phyloP scores from a whole-genome alignment of 345 rosid genomes.

The Eucalyptus coolabah region DNA sequence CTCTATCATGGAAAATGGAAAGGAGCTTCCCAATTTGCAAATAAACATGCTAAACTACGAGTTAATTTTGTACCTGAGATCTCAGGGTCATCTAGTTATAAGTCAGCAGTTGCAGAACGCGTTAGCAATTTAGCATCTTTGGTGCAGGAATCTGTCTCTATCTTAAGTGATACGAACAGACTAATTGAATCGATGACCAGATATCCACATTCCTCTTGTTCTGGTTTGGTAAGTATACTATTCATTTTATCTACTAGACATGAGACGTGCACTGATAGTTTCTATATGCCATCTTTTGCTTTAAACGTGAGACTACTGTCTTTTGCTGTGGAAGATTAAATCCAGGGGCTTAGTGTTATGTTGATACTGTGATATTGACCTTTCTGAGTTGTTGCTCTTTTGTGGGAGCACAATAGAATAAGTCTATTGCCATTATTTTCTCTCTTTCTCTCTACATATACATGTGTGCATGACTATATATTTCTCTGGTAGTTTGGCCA shows the following conservation, averaged over 20 bases:
- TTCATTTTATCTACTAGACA: background rate
- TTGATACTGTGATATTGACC: background rate
- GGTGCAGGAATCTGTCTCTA: conserved; percentile 29
- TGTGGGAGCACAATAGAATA: background rate
- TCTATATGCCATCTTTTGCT: background rate
- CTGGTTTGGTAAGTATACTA: conserved; percentile 35
- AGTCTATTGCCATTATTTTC: background rate
- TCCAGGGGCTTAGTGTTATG: background rate
- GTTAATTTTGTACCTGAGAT: conserved; percentile 47
- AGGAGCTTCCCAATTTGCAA: conserved; percentile 52
- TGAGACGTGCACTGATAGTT: background rate
- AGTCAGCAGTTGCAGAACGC: conserved; percentile 49
- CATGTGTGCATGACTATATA: background rate
- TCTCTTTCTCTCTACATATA: background rate
- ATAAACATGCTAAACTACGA: conserved; percentile 20
- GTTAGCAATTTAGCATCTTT: conserved; percentile 41
- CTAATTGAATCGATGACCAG: conserved; percentile 19
- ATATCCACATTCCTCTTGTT: conserved; percentile 21
- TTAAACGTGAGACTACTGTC: background rate
- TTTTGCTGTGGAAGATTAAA: background rate
- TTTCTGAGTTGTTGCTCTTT: background rate
- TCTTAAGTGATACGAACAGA: conserved; percentile 19
- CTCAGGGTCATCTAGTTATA: conserved; percentile 25
- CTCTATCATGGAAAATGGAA: conserved; percentile 65
- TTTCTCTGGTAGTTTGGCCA: background rate